Base-by-base conservation (phyloP, 441 rosid species). In the Erodium texanum region DNA sequence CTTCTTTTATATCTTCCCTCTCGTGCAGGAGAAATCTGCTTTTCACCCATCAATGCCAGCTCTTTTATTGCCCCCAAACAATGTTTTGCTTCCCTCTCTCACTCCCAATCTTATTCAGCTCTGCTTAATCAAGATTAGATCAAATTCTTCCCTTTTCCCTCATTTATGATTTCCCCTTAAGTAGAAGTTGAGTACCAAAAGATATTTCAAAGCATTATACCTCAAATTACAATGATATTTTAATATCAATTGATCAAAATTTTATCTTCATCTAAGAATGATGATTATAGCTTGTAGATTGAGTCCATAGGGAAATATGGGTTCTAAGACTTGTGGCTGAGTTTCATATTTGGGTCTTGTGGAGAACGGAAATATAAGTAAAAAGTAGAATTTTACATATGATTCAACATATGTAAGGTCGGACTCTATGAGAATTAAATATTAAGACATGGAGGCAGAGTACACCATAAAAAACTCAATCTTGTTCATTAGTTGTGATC, bases 1-100 rank as follows among this genome's bases (percentile, higher is more conserved):
- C 18, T 15, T 5, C 54, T 48, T 48, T 48, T 48, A 48, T 48
- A 48, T 48, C 54, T 48, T 48, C 18, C 54, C 12, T 48, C 62
- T 56, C 62, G 23, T 56, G 62, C 27, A 56, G 27, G 14, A 19
- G 14, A 56, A 19, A 11, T 56, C 19, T 56, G 23, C 62, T 56
- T 56, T 56, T 56, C 62, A 56, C 62, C 62, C 62, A 56, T 56
- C 24, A 56, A 56, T 19, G 23, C 62, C 62, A 56, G 7, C 62
- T 32, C 36, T 56, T 56, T 56, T 22, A 20, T 19, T 56, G 20
- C 24, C 61, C 22, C 11, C 7, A 50, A n/a, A 11, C 58, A n/a
- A 50, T 5, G 1, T 50, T 15, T 50, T 3, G 20, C 18, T 48
- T n/a, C 4, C n/a, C 52, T 12, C 16, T 9, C 52, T 43, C 3